A percentile compares a stretch with the other conserved stretches of the same genome.
phyloP scores from a whole-genome alignment of 495 filamentous ascomycete species.

The Penicillium egyptiacum region DNA sequence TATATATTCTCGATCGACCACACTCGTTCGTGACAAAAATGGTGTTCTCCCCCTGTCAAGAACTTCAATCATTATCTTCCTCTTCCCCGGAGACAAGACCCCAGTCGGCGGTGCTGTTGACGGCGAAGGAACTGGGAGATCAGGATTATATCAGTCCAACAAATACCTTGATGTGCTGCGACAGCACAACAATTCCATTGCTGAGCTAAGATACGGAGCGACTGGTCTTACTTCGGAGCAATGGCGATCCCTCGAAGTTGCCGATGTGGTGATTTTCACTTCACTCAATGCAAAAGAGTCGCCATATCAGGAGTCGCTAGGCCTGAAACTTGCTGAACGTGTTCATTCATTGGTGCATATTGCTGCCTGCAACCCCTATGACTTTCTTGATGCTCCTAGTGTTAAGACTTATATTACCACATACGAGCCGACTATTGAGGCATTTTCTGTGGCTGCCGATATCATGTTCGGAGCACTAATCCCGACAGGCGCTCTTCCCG shows the following conservation, averaged over 20 bases:
- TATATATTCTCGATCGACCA: constrained; percentile 44
- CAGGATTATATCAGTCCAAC: constrained; percentile 34
- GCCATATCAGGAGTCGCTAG: constrained; percentile 40
- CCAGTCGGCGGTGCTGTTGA: constrained; percentile 48
- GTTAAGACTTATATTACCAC: constrained; percentile 48
- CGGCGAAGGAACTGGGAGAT: constrained; percentile 41
- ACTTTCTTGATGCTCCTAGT: constrained; percentile 43
- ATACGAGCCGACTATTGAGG: constrained; percentile 51
- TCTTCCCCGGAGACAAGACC: constrained; percentile 45
- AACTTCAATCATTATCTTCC: constrained; percentile 36
- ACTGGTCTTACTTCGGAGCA: constrained; percentile 31
- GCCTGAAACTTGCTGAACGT: constrained; percentile 33
- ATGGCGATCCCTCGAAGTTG: constrained; percentile 33
- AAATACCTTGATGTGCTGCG: constrained; percentile 39
- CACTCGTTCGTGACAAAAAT: constrained; percentile 39
- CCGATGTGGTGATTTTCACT: constrained; percentile 43
- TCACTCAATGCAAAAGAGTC: constrained; percentile 47
- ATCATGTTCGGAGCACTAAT: constrained; percentile 42
- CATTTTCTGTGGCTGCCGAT: constrained; percentile 42
- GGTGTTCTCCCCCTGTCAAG: constrained; percentile 37
- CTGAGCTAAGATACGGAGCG: constrained; percentile 38
- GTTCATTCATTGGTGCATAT: constrained; percentile 37
- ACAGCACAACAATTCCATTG: constrained; percentile 22
- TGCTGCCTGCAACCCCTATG: constrained; percentile 51
- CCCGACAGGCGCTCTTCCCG: constrained; percentile 40